phyloP scores from a whole-genome alignment of 768 basidiomycete genomes.

The Daedaleopsis nitida region DNA sequence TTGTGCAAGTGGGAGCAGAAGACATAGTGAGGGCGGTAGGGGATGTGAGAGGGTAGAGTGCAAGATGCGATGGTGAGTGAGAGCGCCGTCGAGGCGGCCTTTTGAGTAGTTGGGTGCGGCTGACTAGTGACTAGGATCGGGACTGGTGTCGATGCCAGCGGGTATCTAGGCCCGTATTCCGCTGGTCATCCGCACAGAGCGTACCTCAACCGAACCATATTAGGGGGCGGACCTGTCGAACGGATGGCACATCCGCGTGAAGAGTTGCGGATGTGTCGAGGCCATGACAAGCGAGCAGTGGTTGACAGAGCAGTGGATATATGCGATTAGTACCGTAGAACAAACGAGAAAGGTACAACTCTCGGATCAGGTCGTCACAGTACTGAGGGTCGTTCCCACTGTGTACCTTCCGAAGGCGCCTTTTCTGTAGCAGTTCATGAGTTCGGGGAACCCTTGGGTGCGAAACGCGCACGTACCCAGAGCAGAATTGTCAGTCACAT shows the following conservation, averaged over 20 bases:
- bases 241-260: no score
- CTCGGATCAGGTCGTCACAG: conserved; percentile 4
- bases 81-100: not conserved
- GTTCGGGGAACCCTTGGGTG: not conserved
- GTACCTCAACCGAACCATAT: no score
- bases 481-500: conserved; percentile 38
- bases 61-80: not conserved
- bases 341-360: not conserved
- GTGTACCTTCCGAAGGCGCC: conserved; percentile 27
- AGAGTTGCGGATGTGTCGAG: no score
- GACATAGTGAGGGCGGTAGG: not conserved
- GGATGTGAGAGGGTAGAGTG: not conserved
- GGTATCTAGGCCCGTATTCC: no score
- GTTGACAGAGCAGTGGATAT: not conserved
- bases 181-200: no score
- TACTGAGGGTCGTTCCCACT: conserved; percentile 29
- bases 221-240: no score
- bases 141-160: not conserved
- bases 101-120: not conserved
- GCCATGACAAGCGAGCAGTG: not conserved
- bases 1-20: not conserved
- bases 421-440: conserved; percentile 15
- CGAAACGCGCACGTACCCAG: not conserved
- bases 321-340: not conserved
- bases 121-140: not conserved